Conservation (phyloP, 2,329 filamentous ascomycete species). For the Penicillium brasilianum region DNA sequence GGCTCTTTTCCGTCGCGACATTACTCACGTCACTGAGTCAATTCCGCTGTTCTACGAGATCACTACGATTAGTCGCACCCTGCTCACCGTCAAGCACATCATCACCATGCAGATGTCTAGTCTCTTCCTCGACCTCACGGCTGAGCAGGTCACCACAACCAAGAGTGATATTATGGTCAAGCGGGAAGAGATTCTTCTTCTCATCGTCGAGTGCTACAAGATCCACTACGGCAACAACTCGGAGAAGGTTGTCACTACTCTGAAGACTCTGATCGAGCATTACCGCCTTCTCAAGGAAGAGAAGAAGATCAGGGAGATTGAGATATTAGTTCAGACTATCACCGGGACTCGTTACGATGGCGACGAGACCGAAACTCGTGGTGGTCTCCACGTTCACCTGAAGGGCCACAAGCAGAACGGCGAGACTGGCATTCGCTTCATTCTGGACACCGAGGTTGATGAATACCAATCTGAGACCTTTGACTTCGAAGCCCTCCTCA, state of each 20-base stretch:
- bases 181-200: slow-evolving; percentile 53
- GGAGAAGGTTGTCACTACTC: slow-evolving; percentile 52
- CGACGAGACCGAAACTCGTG: slow-evolving; percentile 29
- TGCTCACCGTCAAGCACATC: slow-evolving; percentile 50
- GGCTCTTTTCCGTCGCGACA: slow-evolving; percentile 49
- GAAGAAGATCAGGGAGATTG: slow-evolving; percentile 49
- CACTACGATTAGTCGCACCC: slow-evolving; percentile 45
- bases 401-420: slow-evolving; percentile 29
- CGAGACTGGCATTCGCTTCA: slow-evolving; percentile 28
- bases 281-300: slow-evolving; percentile 57
- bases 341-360: slow-evolving; percentile 22
- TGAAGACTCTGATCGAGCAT: slow-evolving; percentile 54
- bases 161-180: slow-evolving; percentile 42
- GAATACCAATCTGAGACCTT: slow-evolving; percentile 44
- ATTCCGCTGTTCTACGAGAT: slow-evolving; percentile 52
- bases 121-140: slow-evolving; percentile 53
- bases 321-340: slow-evolving; percentile 30
- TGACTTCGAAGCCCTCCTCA: slow-evolving; percentile 44
- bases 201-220: slow-evolving; percentile 56
- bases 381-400: slow-evolving; percentile 38
- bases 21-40: slow-evolving; percentile 36
- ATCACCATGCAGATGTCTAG: slow-evolving; percentile 55
- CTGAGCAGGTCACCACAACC: slow-evolving; percentile 35
- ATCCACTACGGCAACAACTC: slow-evolving; percentile 54
- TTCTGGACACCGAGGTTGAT: slow-evolving; percentile 47